Evolutionary conservation across 345 rosid genomes (phyloP).

Genomic region (Citrus unshiu): DNA sequence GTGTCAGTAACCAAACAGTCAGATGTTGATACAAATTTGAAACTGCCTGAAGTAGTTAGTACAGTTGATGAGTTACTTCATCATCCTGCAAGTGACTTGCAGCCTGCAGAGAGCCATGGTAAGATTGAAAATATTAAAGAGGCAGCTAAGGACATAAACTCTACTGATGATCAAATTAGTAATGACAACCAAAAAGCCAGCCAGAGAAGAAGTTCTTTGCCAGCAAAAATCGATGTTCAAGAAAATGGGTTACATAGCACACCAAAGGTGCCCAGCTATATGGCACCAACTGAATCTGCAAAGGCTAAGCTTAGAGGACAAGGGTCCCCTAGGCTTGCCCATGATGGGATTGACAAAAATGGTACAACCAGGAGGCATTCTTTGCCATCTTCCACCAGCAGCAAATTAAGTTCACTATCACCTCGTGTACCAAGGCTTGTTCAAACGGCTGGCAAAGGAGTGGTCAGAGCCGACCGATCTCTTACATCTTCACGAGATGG

Average conservation of each 20-base stretch:
- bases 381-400: slow-evolving; percentile 59
- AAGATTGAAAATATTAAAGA: slow-evolving; percentile 35
- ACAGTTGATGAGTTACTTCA: slow-evolving; percentile 26
- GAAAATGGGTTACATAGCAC: slow-evolving; percentile 46
- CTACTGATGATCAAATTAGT: slow-evolving; percentile 34
- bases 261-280: slow-evolving; percentile 71
- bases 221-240: slow-evolving; percentile 51
- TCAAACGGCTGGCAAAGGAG: slow-evolving; percentile 56
- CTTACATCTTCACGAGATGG: slow-evolving; percentile 60
- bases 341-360: slow-evolving; percentile 48
- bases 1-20: slow-evolving; percentile 24
- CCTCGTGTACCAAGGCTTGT: slow-evolving; percentile 57
- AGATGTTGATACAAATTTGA: slow-evolving; percentile 24
- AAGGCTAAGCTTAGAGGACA: slow-evolving; percentile 77
- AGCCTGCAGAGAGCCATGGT: slow-evolving; percentile 26
- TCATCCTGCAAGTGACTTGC: slow-evolving; percentile 14
- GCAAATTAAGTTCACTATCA: slow-evolving; percentile 50
- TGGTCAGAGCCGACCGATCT: slow-evolving; percentile 50
- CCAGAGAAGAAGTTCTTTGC: slow-evolving; percentile 66
- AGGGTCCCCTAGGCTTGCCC: slow-evolving; percentile 53
- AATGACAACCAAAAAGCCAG: slow-evolving; percentile 40
- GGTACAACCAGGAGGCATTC: slow-evolving; percentile 65
- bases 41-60: slow-evolving; percentile 19
- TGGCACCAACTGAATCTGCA: slow-evolving; percentile 86
- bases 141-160: slow-evolving; percentile 23